These are phyloP conservation scores for Pseudomonodictys pantanalensis DNA, from an alignment of 495 filamentous ascomycete genomes.

Conservation along the genomic window DNA sequence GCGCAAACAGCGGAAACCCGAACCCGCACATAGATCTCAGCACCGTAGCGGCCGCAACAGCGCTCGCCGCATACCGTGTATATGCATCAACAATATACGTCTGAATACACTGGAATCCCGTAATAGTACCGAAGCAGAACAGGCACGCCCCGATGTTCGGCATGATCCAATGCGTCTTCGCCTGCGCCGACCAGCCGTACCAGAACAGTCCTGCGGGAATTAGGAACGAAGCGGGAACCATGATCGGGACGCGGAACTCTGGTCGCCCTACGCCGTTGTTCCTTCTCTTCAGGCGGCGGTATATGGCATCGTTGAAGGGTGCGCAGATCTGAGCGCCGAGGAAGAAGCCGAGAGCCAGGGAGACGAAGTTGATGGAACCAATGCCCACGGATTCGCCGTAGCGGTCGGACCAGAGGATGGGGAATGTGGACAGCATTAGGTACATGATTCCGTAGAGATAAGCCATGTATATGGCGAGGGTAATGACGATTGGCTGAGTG, in stretches of 20 bases:
- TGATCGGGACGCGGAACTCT: slow-evolving; percentile 68
- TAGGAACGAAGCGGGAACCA: slow-evolving; percentile 56
- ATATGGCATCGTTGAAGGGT: slow-evolving; percentile 64
- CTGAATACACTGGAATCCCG: slow-evolving; percentile 68
- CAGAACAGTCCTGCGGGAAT: slow-evolving; percentile 64
- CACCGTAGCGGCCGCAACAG: slow-evolving; percentile 64
- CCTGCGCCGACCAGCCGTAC: slow-evolving; percentile 70
- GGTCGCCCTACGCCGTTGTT: slow-evolving; percentile 58
- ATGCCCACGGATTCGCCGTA: slow-evolving; percentile 62
- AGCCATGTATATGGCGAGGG: slow-evolving; percentile 61
- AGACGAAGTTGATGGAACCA: slow-evolving; percentile 68
- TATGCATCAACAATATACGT: slow-evolving; percentile 78
- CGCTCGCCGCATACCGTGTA: slow-evolving; percentile 69
- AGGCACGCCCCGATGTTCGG: slow-evolving; percentile 67
- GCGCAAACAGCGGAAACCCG: slow-evolving; percentile 72
- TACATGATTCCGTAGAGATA: slow-evolving; percentile 74
- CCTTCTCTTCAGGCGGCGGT: slow-evolving; percentile 57
- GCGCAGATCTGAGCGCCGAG: slow-evolving; percentile 62
- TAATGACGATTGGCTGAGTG: slow-evolving; percentile 54
- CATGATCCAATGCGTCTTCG: slow-evolving; percentile 63
- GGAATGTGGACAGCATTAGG: slow-evolving; percentile 68
- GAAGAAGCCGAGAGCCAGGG: slow-evolving; percentile 67
- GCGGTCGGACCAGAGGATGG: slow-evolving; percentile 56
- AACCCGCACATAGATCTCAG: slow-evolving; percentile 69
- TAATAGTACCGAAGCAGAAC: slow-evolving; percentile 58